Base-by-base conservation (phyloP, 805 yeast genomes). In the Cyberlindnera japonica region DNA sequence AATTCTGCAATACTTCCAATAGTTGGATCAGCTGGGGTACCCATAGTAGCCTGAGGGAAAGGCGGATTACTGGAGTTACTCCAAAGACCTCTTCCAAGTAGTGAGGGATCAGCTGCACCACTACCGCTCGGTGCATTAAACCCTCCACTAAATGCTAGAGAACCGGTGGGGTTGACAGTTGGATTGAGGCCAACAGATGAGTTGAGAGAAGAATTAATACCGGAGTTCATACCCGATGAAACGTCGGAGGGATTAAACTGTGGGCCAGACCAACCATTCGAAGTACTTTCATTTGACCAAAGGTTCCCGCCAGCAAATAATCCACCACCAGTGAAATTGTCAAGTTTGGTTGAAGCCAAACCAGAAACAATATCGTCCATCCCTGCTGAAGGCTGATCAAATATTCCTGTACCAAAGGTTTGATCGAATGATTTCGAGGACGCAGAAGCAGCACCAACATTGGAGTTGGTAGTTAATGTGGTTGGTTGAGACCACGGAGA, bases 241-340 rank as follows among this genome's bases (percentile, higher is more conserved):
- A 18, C n/a, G 13, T 33, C 3, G 23, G 28, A n/a, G n/a, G 6
- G 7, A 25, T 25, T 25, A 13, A 13, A 29, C n/a, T 23, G 29
- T 23, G 25, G 7, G n/a, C 23, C 24, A 15, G 35, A 23, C 39
- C 39, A 35, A 14, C 44, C 40, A 28, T 37, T 41, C n/a, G 38
- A 22, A 12, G 15, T 13, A 11, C 23, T 31, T 15, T 41, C 35
- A 20, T 16, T 33, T 12, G 21, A 23, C 41, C 41, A 41, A 26
- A 37, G 21, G 28, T 40, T 35, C 19, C 41, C 30, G 11, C 41
- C 37, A 5, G 44, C 25, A 28, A 37, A 40, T 14, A 40, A 12
- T 3, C 44, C 44, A 19, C 38, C 35, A 29, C 21, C 33, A 34
- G 28, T 41, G 38, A 41, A 40, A 26, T 26, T 35, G 16, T 40